A percentile compares a stretch with the other conserved stretches of the same genome.
Conservation (phyloP, 257 asterid species). For the Nicotiana tomentosiformis region DNA sequence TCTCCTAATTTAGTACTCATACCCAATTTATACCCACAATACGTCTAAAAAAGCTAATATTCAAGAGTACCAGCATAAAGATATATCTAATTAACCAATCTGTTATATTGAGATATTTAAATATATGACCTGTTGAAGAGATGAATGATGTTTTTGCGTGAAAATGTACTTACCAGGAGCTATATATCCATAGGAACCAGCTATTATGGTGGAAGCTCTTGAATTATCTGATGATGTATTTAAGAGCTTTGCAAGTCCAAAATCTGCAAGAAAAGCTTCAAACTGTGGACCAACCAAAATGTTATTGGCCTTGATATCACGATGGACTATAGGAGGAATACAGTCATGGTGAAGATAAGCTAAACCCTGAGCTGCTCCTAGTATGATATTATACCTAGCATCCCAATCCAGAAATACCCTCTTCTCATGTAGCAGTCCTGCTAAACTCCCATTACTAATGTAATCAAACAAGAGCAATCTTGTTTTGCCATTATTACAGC, state of each 20-base stretch:
- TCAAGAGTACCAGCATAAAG: neutral
- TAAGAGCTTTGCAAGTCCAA: slow-evolving; percentile 62
- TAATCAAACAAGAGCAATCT: slow-evolving; percentile 62
- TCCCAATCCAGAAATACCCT: slow-evolving; percentile 49
- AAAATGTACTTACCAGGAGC: slow-evolving; percentile 56
- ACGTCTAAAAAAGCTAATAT: neutral
- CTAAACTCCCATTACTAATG: slow-evolving; percentile 64
- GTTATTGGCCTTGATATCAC: slow-evolving; percentile 70
- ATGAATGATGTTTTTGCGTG: too few species aligned
- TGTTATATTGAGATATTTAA: neutral
- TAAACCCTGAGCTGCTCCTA: slow-evolving; percentile 71
- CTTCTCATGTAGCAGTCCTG: slow-evolving; percentile 55
- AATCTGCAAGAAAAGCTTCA: slow-evolving; percentile 73
- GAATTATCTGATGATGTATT: slow-evolving; percentile 39
- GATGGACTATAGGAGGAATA: slow-evolving; percentile 64
- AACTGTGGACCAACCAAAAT: slow-evolving; percentile 56
- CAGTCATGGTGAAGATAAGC: slow-evolving; percentile 79
- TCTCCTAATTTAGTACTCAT: neutral
- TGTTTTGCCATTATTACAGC: slow-evolving; percentile 68
- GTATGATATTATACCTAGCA: slow-evolving; percentile 54
- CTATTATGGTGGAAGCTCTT: slow-evolving; percentile 38
- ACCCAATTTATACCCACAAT: neutral
- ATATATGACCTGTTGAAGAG: neutral
- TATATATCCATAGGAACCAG: slow-evolving; percentile 72
- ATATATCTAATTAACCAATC: neutral